Base-by-base conservation (phyloP, 129 eudicot species). In the Logfia minima region DNA sequence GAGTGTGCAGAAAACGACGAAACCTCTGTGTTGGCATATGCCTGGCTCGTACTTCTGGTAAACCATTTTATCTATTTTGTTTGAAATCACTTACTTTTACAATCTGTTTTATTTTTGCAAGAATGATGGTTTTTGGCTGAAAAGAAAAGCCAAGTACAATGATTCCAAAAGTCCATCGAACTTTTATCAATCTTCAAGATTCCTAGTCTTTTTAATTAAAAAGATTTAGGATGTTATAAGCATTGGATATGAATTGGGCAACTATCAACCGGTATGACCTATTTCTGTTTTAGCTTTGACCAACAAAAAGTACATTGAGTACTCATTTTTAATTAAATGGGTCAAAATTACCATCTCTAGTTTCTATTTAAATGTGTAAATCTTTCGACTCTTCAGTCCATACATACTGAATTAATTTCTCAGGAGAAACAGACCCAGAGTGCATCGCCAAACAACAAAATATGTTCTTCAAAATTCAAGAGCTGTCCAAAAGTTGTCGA, bases 1-100 rank as follows among this genome's bases (percentile, higher is more conserved):
- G 80, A 70, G 26, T 63, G 61, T 70, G 86, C 74, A 75, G 84
- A 76, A 39, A 76, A 85, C 43, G 88, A 86, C 7, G 88, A 78
- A 84, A 80, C 26, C 90, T 90, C 65, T 74, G 77, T 66, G 86
- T 87, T 58, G 76, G 87, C 77, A 31, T 77, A 68, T 13, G 68
- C 79, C 70, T 74, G 1, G 84, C 81, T 63, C 81, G 77, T 34
- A 4, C 66, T 77, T 86, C 89, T 18, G 84, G 81, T 80, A 87
- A 56, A 56, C 8, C 62, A 56, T 17, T 22, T 56, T 56, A 17
- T 56, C 22, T 55, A 18, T 19, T n/a, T 56, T 56, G 63, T 56
- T 22, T 4, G 62, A 56, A 56, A n/a, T 0, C 9, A 17, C 22
- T 56, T 56, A 56, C 23, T 56, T 56, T 56, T 56, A 56, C 62